Conservation (phyloP, 345 rosid species). For the Populus nigra region DNA sequence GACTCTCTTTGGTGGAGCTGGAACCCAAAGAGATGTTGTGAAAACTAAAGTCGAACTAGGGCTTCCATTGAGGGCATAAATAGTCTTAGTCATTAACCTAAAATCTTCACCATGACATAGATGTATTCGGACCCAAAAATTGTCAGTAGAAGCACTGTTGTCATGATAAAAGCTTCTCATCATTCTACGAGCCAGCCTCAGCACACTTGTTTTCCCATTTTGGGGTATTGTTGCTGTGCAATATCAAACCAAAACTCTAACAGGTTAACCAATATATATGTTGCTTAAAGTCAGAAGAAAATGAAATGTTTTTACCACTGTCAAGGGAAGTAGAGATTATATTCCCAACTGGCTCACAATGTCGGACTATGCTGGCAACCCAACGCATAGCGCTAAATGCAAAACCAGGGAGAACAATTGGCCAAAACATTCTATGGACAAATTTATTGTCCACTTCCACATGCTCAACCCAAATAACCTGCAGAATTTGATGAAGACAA, state of each 20-base stretch:
- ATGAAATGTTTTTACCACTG: conserved; percentile 13
- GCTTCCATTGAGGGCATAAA: not conserved
- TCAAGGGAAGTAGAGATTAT: not conserved
- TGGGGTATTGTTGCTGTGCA: conserved; percentile 10
- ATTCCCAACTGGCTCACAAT: conserved; percentile 29
- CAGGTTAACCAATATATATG: too few relatives aligned
- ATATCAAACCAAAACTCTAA: not conserved
- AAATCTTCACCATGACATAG: conserved; percentile 22
- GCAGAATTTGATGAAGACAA: not conserved
- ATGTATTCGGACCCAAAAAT: conserved; percentile 36
- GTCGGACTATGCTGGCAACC: conserved; percentile 33
- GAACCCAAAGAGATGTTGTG: conserved; percentile 35
- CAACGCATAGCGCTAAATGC: conserved; percentile 54
- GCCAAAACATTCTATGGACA: conserved; percentile 27
- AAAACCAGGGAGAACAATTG: conserved; percentile 37
- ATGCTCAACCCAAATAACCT: conserved; percentile 64
- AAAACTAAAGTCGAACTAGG: conserved; percentile 23
- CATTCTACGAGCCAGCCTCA: conserved; percentile 44
- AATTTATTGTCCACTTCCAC: conserved; percentile 37
- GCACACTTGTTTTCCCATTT: conserved; percentile 30
- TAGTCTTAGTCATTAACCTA: conserved; percentile 22
- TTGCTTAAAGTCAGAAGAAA: not conserved
- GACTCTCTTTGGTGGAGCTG: conserved; percentile 19
- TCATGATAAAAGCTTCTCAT: conserved; percentile 30
- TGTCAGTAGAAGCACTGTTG: conserved; percentile 9